Evolutionary conservation across 2,329 filamentous ascomycete species (phyloP).

Genomic region (Diaporthe sp.): DNA sequence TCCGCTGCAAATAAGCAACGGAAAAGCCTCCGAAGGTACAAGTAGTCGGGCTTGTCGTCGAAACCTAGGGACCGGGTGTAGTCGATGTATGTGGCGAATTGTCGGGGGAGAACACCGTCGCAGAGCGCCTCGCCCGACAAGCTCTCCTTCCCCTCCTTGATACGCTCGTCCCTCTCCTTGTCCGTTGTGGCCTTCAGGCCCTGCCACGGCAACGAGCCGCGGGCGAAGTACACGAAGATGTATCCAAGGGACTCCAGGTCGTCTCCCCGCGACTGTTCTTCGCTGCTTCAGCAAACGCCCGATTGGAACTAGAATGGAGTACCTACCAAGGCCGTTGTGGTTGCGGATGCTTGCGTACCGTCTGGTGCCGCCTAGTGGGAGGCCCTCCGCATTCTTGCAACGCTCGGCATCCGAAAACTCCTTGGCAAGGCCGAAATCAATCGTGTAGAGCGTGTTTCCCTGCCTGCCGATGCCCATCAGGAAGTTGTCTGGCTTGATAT

Average conservation of each 20-base stretch:
- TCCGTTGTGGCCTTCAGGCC: too few relatives aligned
- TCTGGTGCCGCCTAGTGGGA: constrained; percentile 99
- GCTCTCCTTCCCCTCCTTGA: constrained; percentile 99
- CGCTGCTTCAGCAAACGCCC: too few relatives aligned
- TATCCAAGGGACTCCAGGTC: too few relatives aligned
- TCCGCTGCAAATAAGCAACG: constrained; percentile 97
- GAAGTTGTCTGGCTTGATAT: constrained; percentile 99
- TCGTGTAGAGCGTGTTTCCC: constrained; percentile 98
- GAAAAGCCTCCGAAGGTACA: constrained; percentile 99
- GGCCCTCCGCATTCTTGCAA: constrained; percentile 99
- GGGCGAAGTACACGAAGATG: too few relatives aligned
- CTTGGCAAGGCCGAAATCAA: constrained; percentile 98
- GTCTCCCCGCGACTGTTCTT: too few relatives aligned
- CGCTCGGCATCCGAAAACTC: constrained; percentile 99
- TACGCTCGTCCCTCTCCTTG: constrained; percentile 50
- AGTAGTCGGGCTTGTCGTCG: constrained; percentile 99
- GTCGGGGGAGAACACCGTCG: constrained; percentile 92
- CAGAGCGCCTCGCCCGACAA: constrained; percentile 97
- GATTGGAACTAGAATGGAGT: too few relatives aligned
- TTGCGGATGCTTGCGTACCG: constrained; percentile 99
- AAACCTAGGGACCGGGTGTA: constrained; percentile 98
- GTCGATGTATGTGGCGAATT: constrained; percentile 99
- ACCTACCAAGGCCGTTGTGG: constrained; percentile 87
- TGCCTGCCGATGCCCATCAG: constrained; percentile 99
- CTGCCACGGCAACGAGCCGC: too few relatives aligned